These are phyloP conservation scores for Inga laurina DNA, from an alignment of 306 rosid species.

Conservation along the genomic window DNA sequence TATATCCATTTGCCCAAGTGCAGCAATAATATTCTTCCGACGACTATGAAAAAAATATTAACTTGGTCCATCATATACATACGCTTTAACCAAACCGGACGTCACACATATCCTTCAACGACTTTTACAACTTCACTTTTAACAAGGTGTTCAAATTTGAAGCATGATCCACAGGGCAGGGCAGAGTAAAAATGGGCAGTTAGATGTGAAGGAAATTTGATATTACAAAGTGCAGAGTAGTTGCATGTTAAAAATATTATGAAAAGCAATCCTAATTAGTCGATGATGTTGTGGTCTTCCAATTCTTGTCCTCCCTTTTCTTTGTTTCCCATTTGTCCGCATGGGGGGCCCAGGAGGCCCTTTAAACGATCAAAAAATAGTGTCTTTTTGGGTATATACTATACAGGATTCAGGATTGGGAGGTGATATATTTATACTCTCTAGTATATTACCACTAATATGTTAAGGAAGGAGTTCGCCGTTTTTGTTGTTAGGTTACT, in stretches of 20 bases:
- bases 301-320: background rate
- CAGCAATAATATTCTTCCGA: background rate
- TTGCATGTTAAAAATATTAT: background rate
- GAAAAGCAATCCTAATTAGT: background rate
- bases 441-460: background rate
- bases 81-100: background rate
- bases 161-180: background rate
- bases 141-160: background rate
- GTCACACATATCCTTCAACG: background rate
- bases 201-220: background rate
- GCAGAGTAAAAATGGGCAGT: background rate
- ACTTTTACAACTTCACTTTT: background rate
- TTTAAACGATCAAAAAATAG: background rate
- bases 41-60: background rate
- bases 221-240: background rate
- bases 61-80: background rate
- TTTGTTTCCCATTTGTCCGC: background rate
- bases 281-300: background rate
- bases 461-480: constrained; percentile 1
- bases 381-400: background rate
- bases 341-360: constrained; percentile 25
- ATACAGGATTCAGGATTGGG: background rate
- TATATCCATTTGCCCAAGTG: background rate
- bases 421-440: background rate
- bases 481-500: constrained; percentile 31